Conservation (phyloP, 164 flowering plant species). For the Protea cynaroides region DNA sequence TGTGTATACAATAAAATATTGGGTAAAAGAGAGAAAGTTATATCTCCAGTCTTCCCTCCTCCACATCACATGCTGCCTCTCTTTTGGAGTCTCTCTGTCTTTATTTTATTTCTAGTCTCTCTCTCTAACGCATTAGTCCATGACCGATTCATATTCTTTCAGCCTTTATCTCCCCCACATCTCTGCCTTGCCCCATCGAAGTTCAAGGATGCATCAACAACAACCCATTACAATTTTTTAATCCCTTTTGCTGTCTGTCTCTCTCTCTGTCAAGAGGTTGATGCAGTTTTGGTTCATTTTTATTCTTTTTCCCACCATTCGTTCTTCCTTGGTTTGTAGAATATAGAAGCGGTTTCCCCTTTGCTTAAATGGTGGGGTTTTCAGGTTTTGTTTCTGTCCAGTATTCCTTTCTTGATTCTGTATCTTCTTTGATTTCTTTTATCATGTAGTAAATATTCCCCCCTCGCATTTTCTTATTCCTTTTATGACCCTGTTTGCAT, state of each 20-base stretch:
- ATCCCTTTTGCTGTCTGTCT: constrained; percentile 1
- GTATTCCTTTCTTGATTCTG: constrained; percentile 18
- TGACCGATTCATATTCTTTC: not conserved
- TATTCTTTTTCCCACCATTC: constrained; percentile 1
- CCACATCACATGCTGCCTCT: constrained; percentile 26
- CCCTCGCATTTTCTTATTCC: not conserved
- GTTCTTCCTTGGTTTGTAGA: constrained; percentile 3
- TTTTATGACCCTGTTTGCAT: constrained; percentile 33
- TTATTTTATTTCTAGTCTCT: too few relatives aligned
- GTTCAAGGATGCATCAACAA: not conserved
- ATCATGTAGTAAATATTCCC: constrained; percentile 8
- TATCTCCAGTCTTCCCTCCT: constrained; percentile 10
- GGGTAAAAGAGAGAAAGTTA: constrained; percentile 5
- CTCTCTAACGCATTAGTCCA: too few relatives aligned
- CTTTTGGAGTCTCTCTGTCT: constrained; percentile 8
- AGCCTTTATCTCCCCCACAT: not conserved
- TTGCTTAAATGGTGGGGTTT: constrained; percentile 6
- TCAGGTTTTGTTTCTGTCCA: constrained; percentile 18
- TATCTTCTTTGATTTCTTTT: constrained; percentile 16
- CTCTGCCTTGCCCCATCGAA: not conserved
- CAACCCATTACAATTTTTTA: constrained; percentile 8
- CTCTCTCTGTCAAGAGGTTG: not conserved
- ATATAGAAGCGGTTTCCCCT: not conserved
- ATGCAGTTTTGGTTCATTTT: constrained; percentile 3
- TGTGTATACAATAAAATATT: too few relatives aligned